Evolutionary conservation across 2,329 filamentous ascomycete genomes (phyloP).

Genomic region (Aspergillus latus): DNA sequence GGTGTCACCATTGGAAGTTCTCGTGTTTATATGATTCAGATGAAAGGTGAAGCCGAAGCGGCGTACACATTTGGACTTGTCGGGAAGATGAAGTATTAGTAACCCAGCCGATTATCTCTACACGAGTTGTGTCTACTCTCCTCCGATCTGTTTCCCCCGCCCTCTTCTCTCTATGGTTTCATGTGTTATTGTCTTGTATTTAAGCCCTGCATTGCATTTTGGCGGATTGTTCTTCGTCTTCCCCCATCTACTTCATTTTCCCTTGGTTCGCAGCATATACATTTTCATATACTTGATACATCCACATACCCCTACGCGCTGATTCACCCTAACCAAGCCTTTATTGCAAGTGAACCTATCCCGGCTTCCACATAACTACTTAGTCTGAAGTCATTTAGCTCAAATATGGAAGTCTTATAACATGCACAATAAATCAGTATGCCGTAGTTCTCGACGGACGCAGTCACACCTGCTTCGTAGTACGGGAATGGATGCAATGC

Average conservation of each 20-base stretch:
- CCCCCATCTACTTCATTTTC: not conserved
- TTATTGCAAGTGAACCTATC: not conserved
- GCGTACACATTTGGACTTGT: constrained; percentile 57
- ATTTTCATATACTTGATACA: not conserved
- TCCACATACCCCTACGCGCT: not conserved
- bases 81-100: constrained; percentile 54
- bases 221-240: not conserved
- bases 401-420: too few relatives aligned
- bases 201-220: not conserved
- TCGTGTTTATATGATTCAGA: constrained; percentile 66
- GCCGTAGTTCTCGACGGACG: too few relatives aligned
- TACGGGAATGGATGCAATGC: too few relatives aligned
- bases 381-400: not conserved
- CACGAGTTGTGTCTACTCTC: not conserved
- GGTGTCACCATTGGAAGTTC: constrained; percentile 60
- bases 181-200: not conserved
- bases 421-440: too few relatives aligned
- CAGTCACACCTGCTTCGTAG: too few relatives aligned
- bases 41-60: constrained; percentile 54
- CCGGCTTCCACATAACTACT: not conserved
- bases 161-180: not conserved
- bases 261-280: not conserved
- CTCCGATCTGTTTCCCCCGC: not conserved
- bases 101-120: constrained; percentile 5
- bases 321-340: not conserved